A percentile compares a stretch with the other conserved stretches of the same genome.
These are phyloP conservation scores for Cyphellophora attinorum DNA, from an alignment of 2,329 filamentous ascomycete genomes.

Conservation along the genomic window DNA sequence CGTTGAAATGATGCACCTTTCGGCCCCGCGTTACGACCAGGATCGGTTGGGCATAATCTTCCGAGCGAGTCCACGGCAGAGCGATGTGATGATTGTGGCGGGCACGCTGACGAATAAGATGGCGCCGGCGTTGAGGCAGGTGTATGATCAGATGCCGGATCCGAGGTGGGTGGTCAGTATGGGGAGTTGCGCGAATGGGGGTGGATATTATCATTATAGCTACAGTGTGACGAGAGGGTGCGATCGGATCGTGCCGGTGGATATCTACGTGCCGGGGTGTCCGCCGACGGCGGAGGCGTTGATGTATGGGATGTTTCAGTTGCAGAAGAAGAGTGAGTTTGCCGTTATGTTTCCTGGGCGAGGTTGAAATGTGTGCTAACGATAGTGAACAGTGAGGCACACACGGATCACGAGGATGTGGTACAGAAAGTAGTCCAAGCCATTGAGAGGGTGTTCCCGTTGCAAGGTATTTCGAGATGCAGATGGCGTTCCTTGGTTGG, in stretches of 20 bases:
- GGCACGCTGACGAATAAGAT: constrained; percentile 95
- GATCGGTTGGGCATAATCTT: constrained; percentile 85
- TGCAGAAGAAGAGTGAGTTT: constrained; percentile 57
- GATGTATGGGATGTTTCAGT: constrained; percentile 58
- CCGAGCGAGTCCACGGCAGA: constrained; percentile 76
- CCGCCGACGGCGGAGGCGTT: constrained; percentile 44
- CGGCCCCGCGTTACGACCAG: constrained; percentile 80
- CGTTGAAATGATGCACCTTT: constrained; percentile 88
- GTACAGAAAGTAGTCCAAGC: constrained; percentile 43
- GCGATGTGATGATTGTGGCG: constrained; percentile 88
- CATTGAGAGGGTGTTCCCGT: no score
- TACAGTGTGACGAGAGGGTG: constrained; percentile 68
- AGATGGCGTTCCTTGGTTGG: no score
- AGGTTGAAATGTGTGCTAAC: constrained; percentile 6
- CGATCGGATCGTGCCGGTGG: constrained; percentile 68
- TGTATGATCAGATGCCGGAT: constrained; percentile 94
- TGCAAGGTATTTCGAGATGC: no score
- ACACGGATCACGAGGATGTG: constrained; percentile 42
- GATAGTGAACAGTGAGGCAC: constrained; percentile 30
- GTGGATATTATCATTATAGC: constrained; percentile 80
- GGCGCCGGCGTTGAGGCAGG: constrained; percentile 79
- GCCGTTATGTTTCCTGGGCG: no score
- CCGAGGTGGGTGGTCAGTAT: constrained; percentile 80
- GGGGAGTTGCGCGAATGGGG: constrained; percentile 77
- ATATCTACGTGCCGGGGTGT: constrained; percentile 71